These are phyloP conservation scores for Tuber borchii DNA, from an alignment of 495 filamentous ascomycete genomes.

Conservation along the genomic window DNA sequence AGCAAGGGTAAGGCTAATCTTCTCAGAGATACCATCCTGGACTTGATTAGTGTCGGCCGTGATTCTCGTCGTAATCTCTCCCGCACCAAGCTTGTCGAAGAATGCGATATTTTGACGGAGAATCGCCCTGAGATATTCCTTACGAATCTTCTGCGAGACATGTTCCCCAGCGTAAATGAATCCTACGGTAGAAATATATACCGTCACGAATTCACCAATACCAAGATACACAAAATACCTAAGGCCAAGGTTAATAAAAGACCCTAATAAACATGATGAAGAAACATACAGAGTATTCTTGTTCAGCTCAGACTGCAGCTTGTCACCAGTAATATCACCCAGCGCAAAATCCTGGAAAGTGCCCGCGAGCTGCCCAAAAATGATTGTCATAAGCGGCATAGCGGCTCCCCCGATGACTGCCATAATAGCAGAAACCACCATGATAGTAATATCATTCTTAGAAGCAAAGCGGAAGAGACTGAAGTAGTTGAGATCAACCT, in stretches of 20 bases:
- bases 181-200: constrained; percentile 75
- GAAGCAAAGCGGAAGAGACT: constrained; percentile 77
- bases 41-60: constrained; percentile 84
- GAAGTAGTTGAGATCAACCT: constrained; percentile 57
- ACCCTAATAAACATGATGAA: not conserved
- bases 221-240: constrained; percentile 83
- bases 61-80: constrained; percentile 88
- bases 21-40: constrained; percentile 83
- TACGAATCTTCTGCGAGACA: constrained; percentile 73
- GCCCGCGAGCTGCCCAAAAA: constrained; percentile 55
- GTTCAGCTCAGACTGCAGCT: constrained; percentile 57
- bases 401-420: constrained; percentile 74
- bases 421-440: constrained; percentile 57
- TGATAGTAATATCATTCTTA: constrained; percentile 64
- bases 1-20: constrained; percentile 67
- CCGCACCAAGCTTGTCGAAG: constrained; percentile 85
- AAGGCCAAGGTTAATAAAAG: constrained; percentile 9
- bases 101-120: constrained; percentile 87
- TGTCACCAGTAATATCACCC: constrained; percentile 45
- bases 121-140: constrained; percentile 74
- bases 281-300: constrained; percentile 54
- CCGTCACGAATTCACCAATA: constrained; percentile 72
- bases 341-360: constrained; percentile 61
- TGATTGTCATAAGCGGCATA: constrained; percentile 78
- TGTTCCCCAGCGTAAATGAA: constrained; percentile 95